These are phyloP conservation scores for Saposhnikovia divaricata DNA, from an alignment of 129 eudicot genomes.

Conservation along the genomic window DNA sequence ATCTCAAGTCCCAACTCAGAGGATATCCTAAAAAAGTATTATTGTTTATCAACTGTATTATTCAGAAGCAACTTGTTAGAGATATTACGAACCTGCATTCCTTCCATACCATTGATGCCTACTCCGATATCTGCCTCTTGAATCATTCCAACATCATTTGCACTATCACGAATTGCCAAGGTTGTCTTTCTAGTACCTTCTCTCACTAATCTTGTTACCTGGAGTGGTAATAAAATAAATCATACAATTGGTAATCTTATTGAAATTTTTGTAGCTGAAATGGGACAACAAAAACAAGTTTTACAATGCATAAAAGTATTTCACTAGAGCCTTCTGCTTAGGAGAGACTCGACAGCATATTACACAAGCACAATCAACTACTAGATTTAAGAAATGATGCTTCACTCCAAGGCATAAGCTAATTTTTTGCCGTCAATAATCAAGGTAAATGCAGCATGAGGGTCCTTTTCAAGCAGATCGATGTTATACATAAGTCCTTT, in stretches of 20 bases:
- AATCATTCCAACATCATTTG: too few relatives aligned
- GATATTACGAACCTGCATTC: too few relatives aligned
- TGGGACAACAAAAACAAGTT: not conserved
- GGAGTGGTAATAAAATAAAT: conserved; percentile 12
- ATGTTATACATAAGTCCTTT: too few relatives aligned
- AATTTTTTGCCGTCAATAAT: conserved; percentile 93
- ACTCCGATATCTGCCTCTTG: too few relatives aligned
- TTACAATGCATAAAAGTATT: conserved; percentile 6
- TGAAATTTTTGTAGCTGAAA: not conserved
- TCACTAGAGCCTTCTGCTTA: conserved; percentile 86
- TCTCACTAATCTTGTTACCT: conserved; percentile 95
- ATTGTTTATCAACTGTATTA: too few relatives aligned
- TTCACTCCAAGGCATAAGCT: conserved; percentile 83
- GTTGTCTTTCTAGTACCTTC: conserved; percentile 94
- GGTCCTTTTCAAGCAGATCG: conserved; percentile 92
- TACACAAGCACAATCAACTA: conserved; percentile 89
- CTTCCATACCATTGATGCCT: too few relatives aligned
- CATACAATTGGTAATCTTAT: not conserved
- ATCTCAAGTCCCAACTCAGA: too few relatives aligned
- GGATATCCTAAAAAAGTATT: too few relatives aligned
- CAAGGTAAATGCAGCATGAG: conserved; percentile 90
- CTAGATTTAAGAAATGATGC: conserved; percentile 65
- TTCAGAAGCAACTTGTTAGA: too few relatives aligned
- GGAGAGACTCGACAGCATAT: conserved; percentile 99
- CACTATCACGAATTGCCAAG: conserved; percentile 97